These are phyloP conservation scores for Phlyctochytrium arcticum DNA, from an alignment of 192 early-diverging fungal species.

Conservation along the genomic window DNA sequence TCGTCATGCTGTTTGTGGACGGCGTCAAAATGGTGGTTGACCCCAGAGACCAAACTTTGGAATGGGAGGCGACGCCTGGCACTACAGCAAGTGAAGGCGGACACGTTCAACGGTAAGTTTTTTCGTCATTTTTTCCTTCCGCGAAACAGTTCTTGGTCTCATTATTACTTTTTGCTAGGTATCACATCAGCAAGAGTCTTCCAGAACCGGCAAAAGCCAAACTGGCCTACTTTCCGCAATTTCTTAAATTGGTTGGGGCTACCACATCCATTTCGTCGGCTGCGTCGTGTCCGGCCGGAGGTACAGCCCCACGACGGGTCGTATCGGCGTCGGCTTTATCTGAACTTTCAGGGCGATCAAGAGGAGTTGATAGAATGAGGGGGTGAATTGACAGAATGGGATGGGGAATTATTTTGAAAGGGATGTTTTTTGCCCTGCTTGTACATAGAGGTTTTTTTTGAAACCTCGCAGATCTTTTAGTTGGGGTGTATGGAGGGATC, in stretches of 20 bases:
- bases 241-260: slow-evolving; percentile 28
- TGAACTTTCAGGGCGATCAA: no score
- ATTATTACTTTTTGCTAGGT: slow-evolving; percentile 15
- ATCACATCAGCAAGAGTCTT: slow-evolving; percentile 36
- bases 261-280: no score
- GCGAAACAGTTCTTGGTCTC: not conserved
- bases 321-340: no score
- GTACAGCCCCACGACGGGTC: no score
- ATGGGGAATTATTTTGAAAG: no score
- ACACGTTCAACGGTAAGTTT: not conserved
- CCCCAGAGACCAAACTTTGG: slow-evolving; percentile 33
- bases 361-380: no score
- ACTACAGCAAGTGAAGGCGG: not conserved
- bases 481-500: no score
- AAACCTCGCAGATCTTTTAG: no score
- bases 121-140: not conserved
- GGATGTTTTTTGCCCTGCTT: no score
- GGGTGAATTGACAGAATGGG: no score
- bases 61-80: slow-evolving; percentile 14
- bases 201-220: slow-evolving; percentile 37
- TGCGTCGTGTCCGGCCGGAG: no score
- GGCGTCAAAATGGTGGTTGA: slow-evolving; percentile 39
- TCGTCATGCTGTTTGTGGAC: slow-evolving; percentile 50
- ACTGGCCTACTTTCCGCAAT: slow-evolving; percentile 42
- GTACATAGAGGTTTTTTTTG: no score